Base-by-base conservation (phyloP, 2,329 filamentous ascomycete species). In the Plenodomus lindquistii region DNA sequence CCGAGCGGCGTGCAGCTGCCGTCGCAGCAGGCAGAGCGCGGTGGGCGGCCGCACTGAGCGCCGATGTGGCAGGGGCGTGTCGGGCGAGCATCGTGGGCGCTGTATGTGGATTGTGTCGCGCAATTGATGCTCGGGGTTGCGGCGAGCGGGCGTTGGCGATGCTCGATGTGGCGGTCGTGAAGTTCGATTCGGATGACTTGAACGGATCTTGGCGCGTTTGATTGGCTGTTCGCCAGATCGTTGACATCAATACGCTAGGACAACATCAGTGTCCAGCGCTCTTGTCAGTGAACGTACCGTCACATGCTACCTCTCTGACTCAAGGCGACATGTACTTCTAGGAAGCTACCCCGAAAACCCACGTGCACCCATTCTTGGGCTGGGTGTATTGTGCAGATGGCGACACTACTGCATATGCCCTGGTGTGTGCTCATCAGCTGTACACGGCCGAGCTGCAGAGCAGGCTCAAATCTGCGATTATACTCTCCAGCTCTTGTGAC, bases 61-160 rank as follows among this genome's bases (percentile, higher is more conserved):
- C 65, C 57, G 73, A 69, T 38, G 71, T 55, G 39, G 70, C 56
- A 37, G 72, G 71, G 36, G 68, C 66, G 48, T 75, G 72, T 58
- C 74, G 65, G 56, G 73, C 63, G 57, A 76, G 68, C 71, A 77
- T 77, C 50, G 40, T 71, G 61, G 52, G 52, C 62, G 59, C 61
- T 49, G 49, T 48, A 16, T 52, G 20, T 55, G 54, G 50, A 44
- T 57, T 54, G 46, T 53, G 52, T 61, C 62, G 55, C 70, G 73
- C 63, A 73, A 72, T 71, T 72, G 69, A 69, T 62, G 65, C 67
- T 67, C 59, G 53, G 52, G 56, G 54, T 55, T 60, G 58, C 59
- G 54, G 54, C 54, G 37, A 44, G 52, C 55, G 57, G 57, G 57
- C 57, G 63, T 63, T 54, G 62, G 62, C 59, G 64, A 59, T 55